These are phyloP conservation scores for Termitomyces sp. DNA, from an alignment of 768 basidiomycete species.

Conservation along the genomic window DNA sequence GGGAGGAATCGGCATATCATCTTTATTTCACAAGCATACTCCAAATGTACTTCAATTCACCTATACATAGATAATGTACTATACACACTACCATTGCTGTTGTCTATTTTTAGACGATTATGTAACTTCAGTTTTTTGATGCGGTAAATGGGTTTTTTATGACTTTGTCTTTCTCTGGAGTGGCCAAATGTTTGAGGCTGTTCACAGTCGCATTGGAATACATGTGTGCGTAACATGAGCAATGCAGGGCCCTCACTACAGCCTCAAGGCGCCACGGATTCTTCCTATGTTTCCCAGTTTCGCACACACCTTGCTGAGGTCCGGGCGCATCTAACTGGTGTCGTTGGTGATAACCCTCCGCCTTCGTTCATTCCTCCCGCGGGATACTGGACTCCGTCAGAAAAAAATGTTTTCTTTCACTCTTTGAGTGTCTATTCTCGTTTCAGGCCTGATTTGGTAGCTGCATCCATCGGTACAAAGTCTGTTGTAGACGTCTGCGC, in stretches of 20 bases:
- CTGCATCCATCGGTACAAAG: constrained; percentile 61
- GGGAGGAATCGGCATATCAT: not conserved
- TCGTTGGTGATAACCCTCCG: constrained; percentile 18
- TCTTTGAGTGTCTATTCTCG: constrained; percentile 62
- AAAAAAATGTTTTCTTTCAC: constrained; percentile 71
- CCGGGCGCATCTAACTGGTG: constrained; percentile 31
- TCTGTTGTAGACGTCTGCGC: constrained; percentile 59
- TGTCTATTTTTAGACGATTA: not conserved
- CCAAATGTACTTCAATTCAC: not conserved
- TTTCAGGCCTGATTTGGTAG: constrained; percentile 73
- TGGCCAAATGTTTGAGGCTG: constrained; percentile 6
- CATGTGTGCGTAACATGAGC: constrained; percentile 16
- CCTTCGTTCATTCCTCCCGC: constrained; percentile 32
- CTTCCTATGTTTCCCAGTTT: constrained; percentile 21
- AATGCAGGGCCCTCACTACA: constrained; percentile 4
- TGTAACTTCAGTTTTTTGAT: not conserved
- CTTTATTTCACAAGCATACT: not conserved
- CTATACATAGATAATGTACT: not conserved
- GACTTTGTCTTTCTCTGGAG: not conserved
- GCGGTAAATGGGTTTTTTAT: not conserved
- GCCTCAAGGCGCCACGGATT: constrained; percentile 8
- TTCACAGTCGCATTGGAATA: not conserved
- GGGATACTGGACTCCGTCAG: constrained; percentile 59
- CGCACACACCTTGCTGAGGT: constrained; percentile 28
- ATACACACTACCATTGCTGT: not conserved